A percentile compares a stretch with the other conserved stretches of the same genome.
Conservation (phyloP, 176 grass and related monocot genomes). For the Carex scoparia region DNA sequence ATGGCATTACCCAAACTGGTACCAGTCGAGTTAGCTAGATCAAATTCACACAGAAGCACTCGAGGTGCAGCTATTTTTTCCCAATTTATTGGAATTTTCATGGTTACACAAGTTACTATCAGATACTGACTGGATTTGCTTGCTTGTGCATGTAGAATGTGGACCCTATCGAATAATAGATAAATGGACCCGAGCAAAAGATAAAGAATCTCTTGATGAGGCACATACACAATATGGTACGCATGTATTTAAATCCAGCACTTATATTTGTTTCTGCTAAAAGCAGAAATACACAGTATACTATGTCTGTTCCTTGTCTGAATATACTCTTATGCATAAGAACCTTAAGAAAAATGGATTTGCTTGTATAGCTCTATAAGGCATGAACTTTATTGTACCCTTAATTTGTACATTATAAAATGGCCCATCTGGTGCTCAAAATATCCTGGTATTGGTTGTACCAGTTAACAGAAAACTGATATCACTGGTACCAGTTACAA, state of each 20-base stretch:
- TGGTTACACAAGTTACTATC: background rate
- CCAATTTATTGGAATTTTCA: background rate
- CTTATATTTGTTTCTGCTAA: background rate
- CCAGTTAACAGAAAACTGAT: too few species aligned
- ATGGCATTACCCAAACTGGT: too few species aligned
- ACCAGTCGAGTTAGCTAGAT: constrained; percentile 94
- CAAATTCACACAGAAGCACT: constrained; percentile 74
- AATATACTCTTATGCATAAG: background rate
- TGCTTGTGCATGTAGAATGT: constrained; percentile 40
- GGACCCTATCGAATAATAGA: constrained; percentile 76
- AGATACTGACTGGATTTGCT: constrained; percentile 5
- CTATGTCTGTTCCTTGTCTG: background rate
- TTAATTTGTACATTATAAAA: background rate
- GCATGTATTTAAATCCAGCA: background rate
- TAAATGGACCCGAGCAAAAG: constrained; percentile 50
- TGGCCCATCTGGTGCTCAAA: too few species aligned
- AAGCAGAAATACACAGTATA: background rate
- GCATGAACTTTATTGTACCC: background rate
- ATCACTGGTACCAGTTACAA: too few species aligned
- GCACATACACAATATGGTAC: constrained; percentile 3
- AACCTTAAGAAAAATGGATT: background rate
- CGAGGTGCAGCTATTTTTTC: constrained; percentile 37
- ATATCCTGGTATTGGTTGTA: too few species aligned
- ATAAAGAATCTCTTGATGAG: constrained; percentile 44
- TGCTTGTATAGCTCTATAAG: background rate